Evolutionary conservation across 2,329 filamentous ascomycete genomes (phyloP), one percentile per base, ranked within the genome.

Genomic region (Pseudophaeomoniella oleicola): DNA sequence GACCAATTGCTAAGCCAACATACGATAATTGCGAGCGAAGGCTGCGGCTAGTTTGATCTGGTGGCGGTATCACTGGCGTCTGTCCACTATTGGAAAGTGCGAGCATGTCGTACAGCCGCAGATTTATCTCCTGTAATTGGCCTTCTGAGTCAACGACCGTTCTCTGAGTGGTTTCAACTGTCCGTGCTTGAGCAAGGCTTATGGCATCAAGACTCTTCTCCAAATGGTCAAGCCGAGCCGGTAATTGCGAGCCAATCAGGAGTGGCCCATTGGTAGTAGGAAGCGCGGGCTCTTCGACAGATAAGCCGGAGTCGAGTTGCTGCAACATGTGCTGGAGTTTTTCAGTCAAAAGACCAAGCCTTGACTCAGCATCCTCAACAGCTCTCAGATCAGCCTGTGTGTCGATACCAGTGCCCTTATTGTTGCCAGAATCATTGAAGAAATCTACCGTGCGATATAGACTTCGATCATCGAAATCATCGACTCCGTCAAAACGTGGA

Each of bases 1-100:
- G 81, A 49, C 86, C 79, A 1, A 96, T 76, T 50, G 83, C 84
- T 5, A 72, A 64, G 12, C 77, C 79, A 54, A 96, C 92, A 14
- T 78, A 82, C 15, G 71, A 66, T 3, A 94, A 61, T 46, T 90
- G 84, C 16, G 75, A 71, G 33, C 80, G 68, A 4, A 83, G 55
- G 16, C 69, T 71, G 32, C 67, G 64, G 4, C 69, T 69, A 1
- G 67, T 64, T 3, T 67, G 57, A 22, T 68, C 58, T 3, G 81
- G 79, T 4, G 76, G 75, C 16, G 69, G 64, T 34, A 75, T 63
- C 27, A 60, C 58, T 12, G 67, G 47, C 60, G 61, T 37, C 57
- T 54, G 50, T 62, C 50, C 56, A 49, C 35, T 59, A 51, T 14
- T 65, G 58, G 32, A 65, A 56, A 12, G 62, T 29, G 58, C 53